These are phyloP conservation scores for Pseudonitzschia multiseries DNA, from an alignment of 108 stramenopile genomes.

Conservation along the genomic window DNA sequence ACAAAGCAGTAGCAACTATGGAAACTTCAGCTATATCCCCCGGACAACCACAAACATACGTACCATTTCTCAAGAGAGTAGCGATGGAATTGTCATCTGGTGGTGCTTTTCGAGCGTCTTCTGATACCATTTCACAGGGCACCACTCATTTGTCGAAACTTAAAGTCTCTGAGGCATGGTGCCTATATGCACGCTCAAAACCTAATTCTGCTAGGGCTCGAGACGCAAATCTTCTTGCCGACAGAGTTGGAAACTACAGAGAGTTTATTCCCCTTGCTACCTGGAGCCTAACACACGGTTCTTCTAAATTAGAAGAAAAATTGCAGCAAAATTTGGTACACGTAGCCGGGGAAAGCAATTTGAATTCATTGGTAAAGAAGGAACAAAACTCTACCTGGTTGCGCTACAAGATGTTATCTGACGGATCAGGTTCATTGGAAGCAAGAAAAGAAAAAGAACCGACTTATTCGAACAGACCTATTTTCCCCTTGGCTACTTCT, in stretches of 20 bases:
- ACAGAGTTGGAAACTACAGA: slow-evolving; percentile 11
- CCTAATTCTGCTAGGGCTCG: slow-evolving; percentile 58
- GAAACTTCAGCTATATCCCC: slow-evolving; percentile 43
- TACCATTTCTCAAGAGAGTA: slow-evolving; percentile 45
- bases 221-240: slow-evolving; percentile 47
- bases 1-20: slow-evolving; percentile 37
- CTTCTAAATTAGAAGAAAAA: slow-evolving; percentile 35
- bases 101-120: slow-evolving; percentile 40
- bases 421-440: neutral
- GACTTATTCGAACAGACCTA: neutral
- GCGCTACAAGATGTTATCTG: neutral
- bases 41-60: slow-evolving; percentile 50
- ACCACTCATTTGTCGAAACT: slow-evolving; percentile 18
- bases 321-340: neutral
- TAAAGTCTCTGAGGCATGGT: slow-evolving; percentile 57
- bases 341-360: neutral
- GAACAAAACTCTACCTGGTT: neutral
- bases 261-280: slow-evolving; percentile 35
- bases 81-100: slow-evolving; percentile 52
- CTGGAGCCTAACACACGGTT: slow-evolving; percentile 58
- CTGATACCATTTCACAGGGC: neutral
- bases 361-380: neutral
- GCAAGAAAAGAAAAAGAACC: slow-evolving; percentile 1
- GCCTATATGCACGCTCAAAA: slow-evolving; percentile 41
- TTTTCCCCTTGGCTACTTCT: slow-evolving; percentile 53